A percentile compares a stretch with the other conserved stretches of the same genome.
These are phyloP conservation scores for Rickenella mellea DNA, from an alignment of 768 basidiomycete species.

Conservation along the genomic window DNA sequence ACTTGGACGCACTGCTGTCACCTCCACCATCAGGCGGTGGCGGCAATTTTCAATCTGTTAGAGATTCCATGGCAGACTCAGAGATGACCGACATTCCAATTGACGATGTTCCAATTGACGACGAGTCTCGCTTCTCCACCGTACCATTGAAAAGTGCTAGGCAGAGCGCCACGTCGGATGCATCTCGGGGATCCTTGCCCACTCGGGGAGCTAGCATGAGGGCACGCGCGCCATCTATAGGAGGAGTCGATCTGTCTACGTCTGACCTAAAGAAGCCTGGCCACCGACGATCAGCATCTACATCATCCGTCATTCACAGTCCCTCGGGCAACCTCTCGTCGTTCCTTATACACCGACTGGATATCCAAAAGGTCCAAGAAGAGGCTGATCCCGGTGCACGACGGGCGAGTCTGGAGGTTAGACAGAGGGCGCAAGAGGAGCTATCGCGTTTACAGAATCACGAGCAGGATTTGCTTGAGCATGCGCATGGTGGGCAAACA, in stretches of 20 bases:
- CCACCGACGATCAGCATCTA: conserved; percentile 59
- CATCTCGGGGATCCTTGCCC: conserved; percentile 10
- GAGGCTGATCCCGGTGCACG: conserved; percentile 26
- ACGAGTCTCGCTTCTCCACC: conserved; percentile 41
- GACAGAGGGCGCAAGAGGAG: conserved; percentile 67
- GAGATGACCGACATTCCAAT: conserved; percentile 37
- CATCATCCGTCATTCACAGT: conserved; percentile 32
- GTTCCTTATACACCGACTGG: conserved; percentile 46
- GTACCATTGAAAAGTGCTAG: conserved; percentile 31
- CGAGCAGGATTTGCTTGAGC: conserved; percentile 27
- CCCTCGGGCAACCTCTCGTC: conserved; percentile 38
- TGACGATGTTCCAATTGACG: conserved; percentile 32
- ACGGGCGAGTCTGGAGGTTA: conserved; percentile 50
- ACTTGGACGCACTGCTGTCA: conserved; percentile 20
- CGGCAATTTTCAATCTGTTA: conserved; percentile 18
- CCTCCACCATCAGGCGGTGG: conserved; percentile 12
- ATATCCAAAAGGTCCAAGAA: conserved; percentile 34
- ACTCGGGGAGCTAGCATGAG: conserved; percentile 22
- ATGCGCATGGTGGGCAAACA: conserved; percentile 35
- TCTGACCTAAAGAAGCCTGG: conserved; percentile 13
- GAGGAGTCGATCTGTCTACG: conserved; percentile 14
- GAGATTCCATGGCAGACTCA: conserved; percentile 50
- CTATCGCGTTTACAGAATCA: conserved; percentile 60
- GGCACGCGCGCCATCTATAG: conserved; percentile 14
- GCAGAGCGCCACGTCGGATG: conserved; percentile 20